Conservation (phyloP, 1,284 basidiomycete genomes). For the Ganoderma boninense region DNA sequence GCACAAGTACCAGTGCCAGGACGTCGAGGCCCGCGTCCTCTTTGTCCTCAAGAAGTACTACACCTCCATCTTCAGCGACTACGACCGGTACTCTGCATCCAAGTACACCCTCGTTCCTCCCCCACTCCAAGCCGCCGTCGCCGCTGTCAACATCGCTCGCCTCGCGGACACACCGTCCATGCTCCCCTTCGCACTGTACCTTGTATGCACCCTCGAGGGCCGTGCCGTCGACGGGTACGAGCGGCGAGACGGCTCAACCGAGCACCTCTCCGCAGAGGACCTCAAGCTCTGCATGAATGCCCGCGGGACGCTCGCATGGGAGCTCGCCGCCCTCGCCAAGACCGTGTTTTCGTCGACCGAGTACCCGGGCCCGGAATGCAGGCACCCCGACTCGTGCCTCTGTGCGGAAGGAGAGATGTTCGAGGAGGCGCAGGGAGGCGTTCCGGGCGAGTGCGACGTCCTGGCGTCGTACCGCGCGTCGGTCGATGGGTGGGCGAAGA, state of each 20-base stretch:
- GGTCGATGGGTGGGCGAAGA: background rate
- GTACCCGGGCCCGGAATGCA: background rate
- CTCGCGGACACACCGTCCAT: background rate
- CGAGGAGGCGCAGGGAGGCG: background rate
- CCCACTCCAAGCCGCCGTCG: background rate
- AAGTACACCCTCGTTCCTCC: too few species aligned
- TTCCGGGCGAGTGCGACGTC: background rate
- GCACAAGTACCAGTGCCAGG: too few species aligned
- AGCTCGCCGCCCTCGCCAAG: background rate
- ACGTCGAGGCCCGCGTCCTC: too few species aligned
- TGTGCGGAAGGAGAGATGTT: background rate
- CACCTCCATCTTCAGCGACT: too few species aligned
- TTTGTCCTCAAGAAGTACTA: too few species aligned
- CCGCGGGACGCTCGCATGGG: too few species aligned
- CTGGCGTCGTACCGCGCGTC: background rate
- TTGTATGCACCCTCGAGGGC: background rate
- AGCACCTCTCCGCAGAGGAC: background rate
- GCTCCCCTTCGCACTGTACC: background rate
- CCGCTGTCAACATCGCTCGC: background rate
- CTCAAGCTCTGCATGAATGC: background rate
- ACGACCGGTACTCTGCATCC: too few species aligned
- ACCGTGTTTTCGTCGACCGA: background rate
- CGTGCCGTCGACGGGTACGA: background rate
- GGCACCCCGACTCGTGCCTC: background rate
- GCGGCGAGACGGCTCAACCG: background rate